A percentile compares a stretch with the other conserved stretches of the same genome.
phyloP scores from a whole-genome alignment of 257 asterid species.

The Echium plantagineum region DNA sequence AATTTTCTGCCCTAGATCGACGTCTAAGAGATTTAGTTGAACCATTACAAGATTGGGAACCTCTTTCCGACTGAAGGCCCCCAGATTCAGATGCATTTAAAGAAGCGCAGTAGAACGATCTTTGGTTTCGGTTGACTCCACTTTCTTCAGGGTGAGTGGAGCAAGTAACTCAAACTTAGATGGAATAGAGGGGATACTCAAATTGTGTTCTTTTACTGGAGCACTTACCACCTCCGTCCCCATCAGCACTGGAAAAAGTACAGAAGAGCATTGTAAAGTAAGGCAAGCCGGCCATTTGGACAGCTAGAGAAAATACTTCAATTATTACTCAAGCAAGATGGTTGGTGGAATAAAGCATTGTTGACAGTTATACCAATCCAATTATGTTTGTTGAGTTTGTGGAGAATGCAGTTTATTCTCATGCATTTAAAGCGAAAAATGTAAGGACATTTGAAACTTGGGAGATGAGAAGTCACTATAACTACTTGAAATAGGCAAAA shows the following conservation, averaged over 20 bases:
- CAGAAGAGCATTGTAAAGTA: not conserved
- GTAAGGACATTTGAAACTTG: not conserved
- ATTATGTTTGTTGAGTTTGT: not conserved
- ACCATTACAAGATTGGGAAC: conserved; percentile 27
- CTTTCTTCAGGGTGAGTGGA: conserved; percentile 55
- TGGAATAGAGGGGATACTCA: conserved; percentile 69
- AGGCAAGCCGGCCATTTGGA: not conserved
- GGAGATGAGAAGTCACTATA: no score
- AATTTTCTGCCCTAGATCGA: conserved; percentile 22
- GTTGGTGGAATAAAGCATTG: not conserved
- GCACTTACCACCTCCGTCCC: conserved; percentile 68
- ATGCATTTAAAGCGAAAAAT: not conserved
- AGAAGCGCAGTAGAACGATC: conserved; percentile 23
- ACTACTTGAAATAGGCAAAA: not conserved
- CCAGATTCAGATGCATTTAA: conserved; percentile 26
- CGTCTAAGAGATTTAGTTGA: conserved; percentile 48
- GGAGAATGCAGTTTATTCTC: not conserved
- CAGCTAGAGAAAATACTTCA: not conserved
- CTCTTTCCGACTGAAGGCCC: conserved; percentile 29
- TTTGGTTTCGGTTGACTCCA: conserved; percentile 26
- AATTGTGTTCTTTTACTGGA: conserved; percentile 57
- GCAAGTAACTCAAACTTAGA: conserved; percentile 91
- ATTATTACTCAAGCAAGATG: not conserved
- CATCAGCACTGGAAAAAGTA: conserved; percentile 31
- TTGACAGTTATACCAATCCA: not conserved